Percentiles rank a stretch among this genome's conserved stretches.
phyloP scores from a whole-genome alignment of 2,329 filamentous ascomycete genomes.

The Xylariaceae sp. region DNA sequence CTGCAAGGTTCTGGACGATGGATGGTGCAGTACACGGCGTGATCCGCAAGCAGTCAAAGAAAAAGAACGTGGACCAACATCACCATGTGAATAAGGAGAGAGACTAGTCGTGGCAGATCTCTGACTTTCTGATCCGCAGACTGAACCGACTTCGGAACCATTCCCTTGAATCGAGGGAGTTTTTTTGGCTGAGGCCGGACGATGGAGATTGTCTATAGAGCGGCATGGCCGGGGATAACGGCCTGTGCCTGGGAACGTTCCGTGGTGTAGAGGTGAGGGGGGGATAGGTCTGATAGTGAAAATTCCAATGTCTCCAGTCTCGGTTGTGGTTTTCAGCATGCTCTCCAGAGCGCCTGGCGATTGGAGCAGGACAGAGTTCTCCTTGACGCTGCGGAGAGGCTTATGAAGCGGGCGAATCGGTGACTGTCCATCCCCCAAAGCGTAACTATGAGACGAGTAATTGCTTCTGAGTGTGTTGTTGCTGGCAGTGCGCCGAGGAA shows the following conservation, averaged over 20 bases:
- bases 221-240: constrained; percentile 30
- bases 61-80: constrained; percentile 47
- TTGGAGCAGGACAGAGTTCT: constrained; percentile 42
- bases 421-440: constrained; percentile 16
- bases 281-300: constrained; percentile 52
- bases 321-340: constrained; percentile 65
- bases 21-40: constrained; percentile 44
- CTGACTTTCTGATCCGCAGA: constrained; percentile 52
- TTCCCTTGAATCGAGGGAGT: constrained; percentile 51
- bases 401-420: constrained; percentile 33
- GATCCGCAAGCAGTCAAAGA: constrained; percentile 55
- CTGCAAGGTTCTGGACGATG: constrained; percentile 47
- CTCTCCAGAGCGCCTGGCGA: constrained; percentile 57
- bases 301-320: constrained; percentile 62
- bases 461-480: constrained; percentile 32
- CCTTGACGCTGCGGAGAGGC: constrained; percentile 44
- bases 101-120: constrained; percentile 43
- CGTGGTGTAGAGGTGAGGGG: constrained; percentile 31
- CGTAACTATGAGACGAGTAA: constrained; percentile 23
- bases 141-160: constrained; percentile 54
- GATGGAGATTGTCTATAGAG: constrained; percentile 31
- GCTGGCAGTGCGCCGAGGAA: constrained; percentile 32
- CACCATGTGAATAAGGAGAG: constrained; percentile 41
- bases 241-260: constrained; percentile 30
- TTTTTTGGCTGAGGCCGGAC: constrained; percentile 42